phyloP scores from a whole-genome alignment of 495 filamentous ascomycete species.

The Apiosordaria backusii region DNA sequence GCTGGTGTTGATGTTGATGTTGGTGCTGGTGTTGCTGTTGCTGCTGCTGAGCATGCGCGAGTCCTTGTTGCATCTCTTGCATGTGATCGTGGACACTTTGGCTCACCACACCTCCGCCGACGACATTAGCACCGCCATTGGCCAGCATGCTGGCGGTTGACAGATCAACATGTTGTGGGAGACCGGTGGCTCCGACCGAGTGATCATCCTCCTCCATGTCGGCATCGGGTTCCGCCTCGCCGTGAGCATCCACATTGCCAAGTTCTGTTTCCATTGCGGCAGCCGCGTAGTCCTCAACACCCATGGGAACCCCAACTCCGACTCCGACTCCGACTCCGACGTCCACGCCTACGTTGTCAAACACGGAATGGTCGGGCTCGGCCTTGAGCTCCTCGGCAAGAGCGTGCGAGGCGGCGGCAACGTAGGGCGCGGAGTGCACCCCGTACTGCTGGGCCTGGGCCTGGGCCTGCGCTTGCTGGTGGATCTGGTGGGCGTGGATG shows the following conservation, averaged over 20 bases:
- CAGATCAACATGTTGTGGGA: constrained; percentile 32
- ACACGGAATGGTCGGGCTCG: constrained; percentile 51
- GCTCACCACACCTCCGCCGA: constrained; percentile 5
- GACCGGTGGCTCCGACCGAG: constrained; percentile 18
- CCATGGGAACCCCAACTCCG: constrained; percentile 16
- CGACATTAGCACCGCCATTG: constrained; percentile 23
- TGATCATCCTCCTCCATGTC: constrained; percentile 31
- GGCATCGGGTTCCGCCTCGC: constrained; percentile 33
- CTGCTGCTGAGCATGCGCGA: constrained; percentile 16
- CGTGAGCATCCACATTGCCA: constrained; percentile 23
- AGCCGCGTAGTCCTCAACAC: constrained; percentile 43
- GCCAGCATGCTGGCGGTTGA: constrained; percentile 31
- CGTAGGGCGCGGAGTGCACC: constrained; percentile 2
- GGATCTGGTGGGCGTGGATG: constrained; percentile 9
- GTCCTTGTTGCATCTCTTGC: constrained; percentile 17
- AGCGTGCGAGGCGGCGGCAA: constrained; percentile 25
- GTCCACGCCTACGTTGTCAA: constrained; percentile 37
- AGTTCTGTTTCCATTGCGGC: constrained; percentile 37
- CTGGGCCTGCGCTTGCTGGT: constrained; percentile 16
- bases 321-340: not conserved
- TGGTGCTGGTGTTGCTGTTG: constrained; percentile 23
- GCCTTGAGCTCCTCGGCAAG: constrained; percentile 61
- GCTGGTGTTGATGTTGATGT: constrained; percentile 26
- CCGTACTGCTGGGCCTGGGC: constrained; percentile 4
- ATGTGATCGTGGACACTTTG: constrained; percentile 26